Conservation (phyloP, 2,329 filamentous ascomycete species). For the Aspergillus caelatus region DNA sequence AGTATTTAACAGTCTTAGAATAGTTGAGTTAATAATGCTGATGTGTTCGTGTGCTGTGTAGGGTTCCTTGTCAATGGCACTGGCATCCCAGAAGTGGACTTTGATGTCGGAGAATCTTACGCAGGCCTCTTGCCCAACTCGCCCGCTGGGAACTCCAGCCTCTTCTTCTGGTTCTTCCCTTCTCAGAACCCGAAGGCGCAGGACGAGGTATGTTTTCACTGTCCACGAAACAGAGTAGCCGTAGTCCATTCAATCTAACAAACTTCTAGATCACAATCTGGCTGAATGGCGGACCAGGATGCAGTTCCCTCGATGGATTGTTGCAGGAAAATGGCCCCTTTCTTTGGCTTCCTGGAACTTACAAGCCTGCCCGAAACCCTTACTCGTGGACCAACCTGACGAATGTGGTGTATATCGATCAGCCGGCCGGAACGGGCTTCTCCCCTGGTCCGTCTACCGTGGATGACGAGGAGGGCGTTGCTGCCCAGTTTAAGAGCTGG, state of each 20-base stretch:
- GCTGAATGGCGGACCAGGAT: conserved; percentile 57
- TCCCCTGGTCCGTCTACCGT: conserved; percentile 66
- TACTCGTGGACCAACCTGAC: conserved; percentile 74
- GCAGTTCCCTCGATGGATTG: conserved; percentile 64
- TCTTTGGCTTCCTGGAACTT: conserved; percentile 69
- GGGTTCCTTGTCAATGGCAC: conserved; percentile 68
- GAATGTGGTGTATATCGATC: conserved; percentile 67
- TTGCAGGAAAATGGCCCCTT: conserved; percentile 77
- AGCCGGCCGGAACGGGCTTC: conserved; percentile 65
- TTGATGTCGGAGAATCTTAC: conserved; percentile 61
- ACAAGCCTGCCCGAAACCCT: conserved; percentile 64
- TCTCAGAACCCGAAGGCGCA: conserved; percentile 44
- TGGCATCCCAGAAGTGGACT: conserved; percentile 67
- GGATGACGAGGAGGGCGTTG: conserved; percentile 67
- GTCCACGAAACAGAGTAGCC: neutral
- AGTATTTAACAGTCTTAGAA: neutral
- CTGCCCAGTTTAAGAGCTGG: conserved; percentile 74
- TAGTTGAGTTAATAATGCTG: neutral
- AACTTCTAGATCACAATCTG: conserved; percentile 35
- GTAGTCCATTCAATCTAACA: neutral
- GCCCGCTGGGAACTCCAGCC: conserved; percentile 43
- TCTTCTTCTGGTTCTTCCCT: conserved; percentile 56
- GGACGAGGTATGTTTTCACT: conserved; percentile 37
- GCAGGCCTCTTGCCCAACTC: conserved; percentile 56
- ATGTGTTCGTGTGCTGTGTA: conserved; percentile 28